Evolutionary conservation across 2,329 filamentous ascomycete species (phyloP), one percentile per base, ranked within the genome.

Genomic region (Penicillium janthinellum): DNA sequence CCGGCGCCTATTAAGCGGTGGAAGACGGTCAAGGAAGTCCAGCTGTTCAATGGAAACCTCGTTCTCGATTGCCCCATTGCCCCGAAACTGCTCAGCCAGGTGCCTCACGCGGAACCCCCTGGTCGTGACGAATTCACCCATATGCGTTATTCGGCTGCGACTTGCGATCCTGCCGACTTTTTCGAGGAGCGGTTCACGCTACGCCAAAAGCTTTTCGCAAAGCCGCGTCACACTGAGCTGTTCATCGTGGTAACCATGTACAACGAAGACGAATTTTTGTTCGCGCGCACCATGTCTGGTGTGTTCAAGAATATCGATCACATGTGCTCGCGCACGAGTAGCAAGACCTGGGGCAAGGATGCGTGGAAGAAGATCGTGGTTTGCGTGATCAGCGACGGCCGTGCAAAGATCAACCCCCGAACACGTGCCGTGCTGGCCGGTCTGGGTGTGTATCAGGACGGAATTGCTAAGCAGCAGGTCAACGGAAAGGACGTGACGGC

Each of bases 321-420:
- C 82, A 97, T 99, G 91, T 97, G 95, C 78, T 92, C 90, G 61
- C 87, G 94, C 52, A 92, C 89, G 48, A 92, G 90, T 74, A 96
- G 92, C 79, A 96, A 96, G 79, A 98, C 94, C 0, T 99, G 95
- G 95, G 95, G 95, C 66, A 95, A 96, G 76, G 92, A 96, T 70
- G 93, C 94, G 4, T 99, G 95, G 95, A 98, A 99, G 82, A 99
- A 99, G 83, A 98, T 99, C 70, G 95, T 99, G 10, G 95, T 99
- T 11, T 98, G 94, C 75, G 88, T 99, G 47, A 95, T 99, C 66
- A 97, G 92, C 70, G 95, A 99, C 71, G 95, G 95, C 61, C 92
- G 95, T 86, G 90, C 89, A 62, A 97, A 97, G 82, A 99, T 99
- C 81, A 97, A 98, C 76, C 87, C 91, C 1, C 84, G 95, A 64